Base-by-base conservation (phyloP, 176 grass and related monocot genomes). In the Triticum monococcum region DNA sequence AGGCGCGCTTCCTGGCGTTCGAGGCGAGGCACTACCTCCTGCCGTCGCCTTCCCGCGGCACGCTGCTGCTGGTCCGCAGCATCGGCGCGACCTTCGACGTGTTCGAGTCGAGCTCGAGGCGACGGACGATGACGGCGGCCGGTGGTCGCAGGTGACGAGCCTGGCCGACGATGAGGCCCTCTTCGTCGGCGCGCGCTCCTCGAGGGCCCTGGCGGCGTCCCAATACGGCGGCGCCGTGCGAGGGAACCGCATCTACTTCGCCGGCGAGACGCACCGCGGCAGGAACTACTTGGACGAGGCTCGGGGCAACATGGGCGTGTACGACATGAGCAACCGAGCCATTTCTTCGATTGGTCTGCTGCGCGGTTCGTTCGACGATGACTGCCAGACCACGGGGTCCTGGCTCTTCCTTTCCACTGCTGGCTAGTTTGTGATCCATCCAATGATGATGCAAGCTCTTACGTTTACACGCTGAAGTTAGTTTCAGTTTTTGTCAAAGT, bases 111-210 rank as follows among this genome's bases (percentile, higher is more conserved):
- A 72, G 69, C 18, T 13, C 12, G 48, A 1, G 14, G 14, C 48
- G 48, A 52, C 69, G 22, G 69, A 24, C 5, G 37, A 13, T 3
- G 36, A 22, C 35, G 38, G 4, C 9, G 68, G 68, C 10, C 36
- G n/a, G 70, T 73, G 70, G 70, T 73, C n/a, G 70, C n/a, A 45
- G 70, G 70, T 73, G 70, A 73, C 10, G 38, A 73, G 70, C 12
- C 38, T 73, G 70, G 70, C 5, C 22, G 70, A 73, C n/a, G 70
- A 73, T 3, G 70, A 73, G 70, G 70, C 38, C 2, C 38, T 73
- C 22, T 73, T 73, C 38, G 1, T 73, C n/a, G 70, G 70, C 12
- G 37, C 2, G 70, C 11, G 24, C 70, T n/a, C 38, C n/a, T 73
- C 70, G 12, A 73, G 12, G 70, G 70, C 5, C 38, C 37, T 73